Evolutionary conservation across 495 filamentous ascomycete species (phyloP).

Genomic region (Pyronema omphalodes): DNA sequence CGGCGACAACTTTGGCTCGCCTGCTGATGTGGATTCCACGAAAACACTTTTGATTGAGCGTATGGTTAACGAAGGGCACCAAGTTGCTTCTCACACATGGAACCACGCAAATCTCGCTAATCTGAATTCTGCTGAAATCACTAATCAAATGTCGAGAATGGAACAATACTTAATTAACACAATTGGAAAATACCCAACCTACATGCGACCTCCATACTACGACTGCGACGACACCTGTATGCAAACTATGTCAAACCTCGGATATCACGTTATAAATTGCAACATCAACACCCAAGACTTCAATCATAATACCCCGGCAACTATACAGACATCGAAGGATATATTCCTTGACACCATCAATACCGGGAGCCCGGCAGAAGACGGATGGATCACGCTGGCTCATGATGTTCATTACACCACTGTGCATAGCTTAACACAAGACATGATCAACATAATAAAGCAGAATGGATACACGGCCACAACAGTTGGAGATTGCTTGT

Average conservation of each 20-base stretch:
- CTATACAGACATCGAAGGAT: slow-evolving; percentile 11
- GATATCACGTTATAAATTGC: slow-evolving; percentile 29
- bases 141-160: slow-evolving; percentile 42
- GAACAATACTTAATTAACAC: slow-evolving; percentile 49
- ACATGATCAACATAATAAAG: slow-evolving; percentile 26
- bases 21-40: slow-evolving; percentile 23
- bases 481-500: background rate
- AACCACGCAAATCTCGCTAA: slow-evolving; percentile 43
- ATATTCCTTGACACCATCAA: slow-evolving; percentile 8
- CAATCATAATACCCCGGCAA: slow-evolving; percentile 22
- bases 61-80: slow-evolving; percentile 45
- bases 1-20: slow-evolving; percentile 42
- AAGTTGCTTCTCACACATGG: slow-evolving; percentile 58
- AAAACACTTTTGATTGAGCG: slow-evolving; percentile 35
- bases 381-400: slow-evolving; percentile 28
- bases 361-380: background rate
- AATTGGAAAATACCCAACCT: slow-evolving; percentile 47
- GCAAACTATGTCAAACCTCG: slow-evolving; percentile 23
- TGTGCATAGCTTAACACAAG: slow-evolving; percentile 24
- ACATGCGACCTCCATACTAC: slow-evolving; percentile 30
- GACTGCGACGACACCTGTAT: slow-evolving; percentile 23
- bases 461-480: slow-evolving; percentile 22
- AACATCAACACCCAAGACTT: slow-evolving; percentile 33
- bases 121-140: slow-evolving; percentile 31
- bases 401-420: slow-evolving; percentile 33